Evolutionary conservation across 148 eudicot genomes (phyloP).

Genomic region (Rhododendron kiyosumense): DNA sequence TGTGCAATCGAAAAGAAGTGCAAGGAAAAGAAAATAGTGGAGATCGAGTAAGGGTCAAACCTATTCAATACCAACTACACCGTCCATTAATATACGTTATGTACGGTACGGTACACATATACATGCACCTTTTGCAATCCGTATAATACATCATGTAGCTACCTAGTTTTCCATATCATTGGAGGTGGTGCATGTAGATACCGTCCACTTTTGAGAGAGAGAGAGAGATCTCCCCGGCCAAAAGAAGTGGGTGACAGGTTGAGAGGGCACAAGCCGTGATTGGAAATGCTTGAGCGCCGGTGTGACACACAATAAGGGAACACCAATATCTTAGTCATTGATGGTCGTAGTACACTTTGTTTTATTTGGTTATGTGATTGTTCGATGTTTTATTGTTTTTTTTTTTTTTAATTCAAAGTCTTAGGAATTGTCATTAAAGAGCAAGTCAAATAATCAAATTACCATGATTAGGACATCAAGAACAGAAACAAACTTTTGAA

Average conservation of each 20-base stretch:
- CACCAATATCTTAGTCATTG: not conserved
- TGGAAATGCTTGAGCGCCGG: not conserved
- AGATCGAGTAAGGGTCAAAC: no score
- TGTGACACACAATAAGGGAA: not conserved
- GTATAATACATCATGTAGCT: not conserved
- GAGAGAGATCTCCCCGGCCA: not conserved
- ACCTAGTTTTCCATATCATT: not conserved
- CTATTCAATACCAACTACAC: no score
- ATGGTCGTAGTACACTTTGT: not conserved
- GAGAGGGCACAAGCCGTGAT: not conserved
- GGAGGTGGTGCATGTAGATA: not conserved
- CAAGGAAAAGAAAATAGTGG: no score
- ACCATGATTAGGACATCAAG: no score
- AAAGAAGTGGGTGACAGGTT: not conserved
- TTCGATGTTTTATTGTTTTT: not conserved
- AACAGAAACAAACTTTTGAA: no score
- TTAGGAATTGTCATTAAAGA: no score
- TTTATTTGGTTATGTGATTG: not conserved
- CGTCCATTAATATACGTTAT: no score
- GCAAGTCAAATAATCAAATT: no score
- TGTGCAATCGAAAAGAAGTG: no score
- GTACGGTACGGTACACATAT: no score
- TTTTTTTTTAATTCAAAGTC: no score
- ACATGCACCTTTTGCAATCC: not conserved
- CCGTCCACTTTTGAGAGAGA: not conserved